Base-by-base conservation (phyloP, 2,329 filamentous ascomycete genomes). In the Tolypocladium album region DNA sequence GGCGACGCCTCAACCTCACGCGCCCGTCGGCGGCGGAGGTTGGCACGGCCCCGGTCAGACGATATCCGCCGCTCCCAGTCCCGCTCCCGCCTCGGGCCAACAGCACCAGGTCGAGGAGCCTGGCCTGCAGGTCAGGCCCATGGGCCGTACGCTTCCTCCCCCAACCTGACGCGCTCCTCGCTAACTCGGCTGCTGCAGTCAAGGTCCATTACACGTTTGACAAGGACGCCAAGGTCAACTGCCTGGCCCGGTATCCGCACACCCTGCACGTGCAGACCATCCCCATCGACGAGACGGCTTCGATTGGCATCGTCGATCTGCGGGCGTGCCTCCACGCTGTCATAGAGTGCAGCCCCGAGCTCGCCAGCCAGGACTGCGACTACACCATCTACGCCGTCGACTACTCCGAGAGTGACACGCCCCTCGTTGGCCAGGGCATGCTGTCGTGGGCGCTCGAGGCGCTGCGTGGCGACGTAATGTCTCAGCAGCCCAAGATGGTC, bases 141-240 rank as follows among this genome's bases (percentile, higher is more conserved):
- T 90, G 85, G 85, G 85, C 75, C 80, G 86, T 89, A 84, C 72
- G 85, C 77, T 47, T n/a, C 60, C 57, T 60, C 59, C 59, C 57
- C 57, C 50, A 34, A 12, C 22, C 57, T 43, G 56, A 55, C 40
- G 24, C 13, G 57, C 22, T 60, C 8, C 65, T 15, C 27, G 60
- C 67, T 67, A 64, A 68, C 66, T 53, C 27, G 50, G 17, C 47
- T 57, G 50, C 43, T 65, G 50, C 74, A 96, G 92, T 97, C 74
- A 97, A 97, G 81, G 89, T 97, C 57, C 87, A 96, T 62, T 99
- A 97, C 76, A 96, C 92, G 39, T 97, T 97, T 76, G 92, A 97
- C 73, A 87, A 88, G 70, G 88, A 93, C 66, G 88, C 86, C 76
- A 92, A 92, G 75, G 88, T 91, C 64, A 92, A 93, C 71, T 97